phyloP scores from a whole-genome alignment of 1,284 basidiomycete genomes.

The Bjerkandera adusta region DNA sequence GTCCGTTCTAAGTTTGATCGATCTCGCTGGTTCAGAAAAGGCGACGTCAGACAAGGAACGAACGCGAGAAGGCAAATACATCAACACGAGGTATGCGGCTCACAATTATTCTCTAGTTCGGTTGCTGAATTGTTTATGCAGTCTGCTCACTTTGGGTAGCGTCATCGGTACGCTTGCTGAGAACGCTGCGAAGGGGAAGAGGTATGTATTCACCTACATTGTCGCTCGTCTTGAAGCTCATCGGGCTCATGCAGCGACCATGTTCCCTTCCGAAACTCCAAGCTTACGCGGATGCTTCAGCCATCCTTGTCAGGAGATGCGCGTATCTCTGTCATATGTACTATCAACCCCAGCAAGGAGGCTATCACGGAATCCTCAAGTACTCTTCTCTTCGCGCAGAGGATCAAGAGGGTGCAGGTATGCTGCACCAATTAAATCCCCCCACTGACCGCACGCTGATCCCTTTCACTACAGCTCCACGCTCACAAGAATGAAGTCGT shows the following conservation, averaged over 20 bases:
- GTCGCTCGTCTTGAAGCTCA: not conserved
- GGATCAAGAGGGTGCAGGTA: constrained; percentile 81
- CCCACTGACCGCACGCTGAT: not conserved
- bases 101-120: not conserved
- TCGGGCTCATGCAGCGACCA: constrained; percentile 57
- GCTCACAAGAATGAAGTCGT: constrained; percentile 93
- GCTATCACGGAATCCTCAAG: constrained; percentile 82
- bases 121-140: constrained; percentile 26
- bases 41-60: constrained; percentile 92
- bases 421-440: constrained; percentile 15
- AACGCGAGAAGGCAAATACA: constrained; percentile 90
- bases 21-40: constrained; percentile 96
- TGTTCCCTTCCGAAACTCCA: constrained; percentile 95
- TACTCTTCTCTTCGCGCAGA: constrained; percentile 85
- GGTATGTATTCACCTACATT: constrained; percentile 34
- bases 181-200: constrained; percentile 77
- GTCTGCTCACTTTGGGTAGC: constrained; percentile 84
- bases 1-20: constrained; percentile 84
- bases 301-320: constrained; percentile 95
- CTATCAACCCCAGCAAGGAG: constrained; percentile 79
- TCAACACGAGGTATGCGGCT: constrained; percentile 74
- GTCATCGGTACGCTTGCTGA: constrained; percentile 90
- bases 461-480: constrained; percentile 53
- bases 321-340: constrained; percentile 94
- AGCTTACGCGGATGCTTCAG: constrained; percentile 91